phyloP scores from a whole-genome alignment of 2,329 filamentous ascomycete species.

The Colletotrichum zoysiae region DNA sequence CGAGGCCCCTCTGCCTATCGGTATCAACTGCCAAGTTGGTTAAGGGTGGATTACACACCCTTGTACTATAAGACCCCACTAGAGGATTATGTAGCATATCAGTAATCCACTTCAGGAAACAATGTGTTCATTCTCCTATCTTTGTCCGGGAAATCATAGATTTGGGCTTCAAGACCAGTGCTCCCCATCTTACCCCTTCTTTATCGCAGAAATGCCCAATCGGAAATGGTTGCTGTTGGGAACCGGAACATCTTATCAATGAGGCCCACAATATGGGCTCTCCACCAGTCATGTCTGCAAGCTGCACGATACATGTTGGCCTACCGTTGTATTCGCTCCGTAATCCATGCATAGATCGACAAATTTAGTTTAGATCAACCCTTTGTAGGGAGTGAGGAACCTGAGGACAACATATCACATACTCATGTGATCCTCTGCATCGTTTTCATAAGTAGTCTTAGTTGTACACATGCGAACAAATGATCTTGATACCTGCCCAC shows the following conservation, averaged over 20 bases:
- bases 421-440: too few relatives aligned
- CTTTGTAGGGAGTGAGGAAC: background rate
- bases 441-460: background rate
- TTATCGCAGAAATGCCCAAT: background rate
- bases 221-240: background rate
- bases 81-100: background rate
- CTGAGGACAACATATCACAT: background rate
- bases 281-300: background rate
- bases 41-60: background rate
- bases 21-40: conserved; percentile 14
- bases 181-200: too few relatives aligned
- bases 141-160: background rate
- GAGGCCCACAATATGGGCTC: background rate
- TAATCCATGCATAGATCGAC: background rate
- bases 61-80: background rate
- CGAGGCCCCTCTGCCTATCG: conserved; percentile 18
- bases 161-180: background rate
- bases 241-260: background rate
- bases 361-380: background rate
- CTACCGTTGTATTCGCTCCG: background rate
- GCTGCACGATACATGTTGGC: background rate
- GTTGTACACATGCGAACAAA: background rate
- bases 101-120: background rate
- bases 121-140: background rate
- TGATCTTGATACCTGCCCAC: too few relatives aligned